phyloP scores from a whole-genome alignment of 441 rosid genomes.

The Biscutella laevigata region DNA sequence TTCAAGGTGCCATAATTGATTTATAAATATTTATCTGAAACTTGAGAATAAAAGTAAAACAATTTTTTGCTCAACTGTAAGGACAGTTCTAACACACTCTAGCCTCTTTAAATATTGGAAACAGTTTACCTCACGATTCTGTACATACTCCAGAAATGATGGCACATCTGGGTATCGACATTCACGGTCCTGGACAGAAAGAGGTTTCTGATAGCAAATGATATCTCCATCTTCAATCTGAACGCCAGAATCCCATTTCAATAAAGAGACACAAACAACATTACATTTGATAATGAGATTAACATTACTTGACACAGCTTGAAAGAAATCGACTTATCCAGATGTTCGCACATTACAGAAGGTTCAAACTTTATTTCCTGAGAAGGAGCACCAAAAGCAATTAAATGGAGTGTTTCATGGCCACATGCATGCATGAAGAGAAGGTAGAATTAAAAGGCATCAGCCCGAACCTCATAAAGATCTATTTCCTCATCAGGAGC shows the following conservation, averaged over 20 bases:
- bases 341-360: constrained; percentile 85
- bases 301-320: constrained; percentile 62
- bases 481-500: constrained; percentile 77
- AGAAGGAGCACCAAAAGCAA: constrained; percentile 5
- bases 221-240: constrained; percentile 99
- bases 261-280: constrained; percentile 9
- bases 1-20: too few relatives aligned
- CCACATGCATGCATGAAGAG: constrained; percentile 1
- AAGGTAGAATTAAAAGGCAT: not conserved
- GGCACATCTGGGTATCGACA: constrained; percentile 71
- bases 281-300: not conserved
- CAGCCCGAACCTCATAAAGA: constrained; percentile 69
- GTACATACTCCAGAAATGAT: constrained; percentile 85
- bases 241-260: constrained; percentile 17
- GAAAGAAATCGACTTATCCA: constrained; percentile 74
- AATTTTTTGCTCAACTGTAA: not conserved
- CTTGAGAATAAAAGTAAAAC: too few relatives aligned
- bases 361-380: constrained; percentile 98
- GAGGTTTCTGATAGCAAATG: constrained; percentile 81
- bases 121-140: constrained; percentile 76
- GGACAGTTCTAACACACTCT: constrained; percentile 4
- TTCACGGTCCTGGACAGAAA: constrained; percentile 47
- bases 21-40: too few relatives aligned
- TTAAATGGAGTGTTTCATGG: constrained; percentile 11
- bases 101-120: constrained; percentile 8